Evolutionary conservation across 1,284 basidiomycete genomes (phyloP).

Genomic region (Porodaedalea pini): DNA sequence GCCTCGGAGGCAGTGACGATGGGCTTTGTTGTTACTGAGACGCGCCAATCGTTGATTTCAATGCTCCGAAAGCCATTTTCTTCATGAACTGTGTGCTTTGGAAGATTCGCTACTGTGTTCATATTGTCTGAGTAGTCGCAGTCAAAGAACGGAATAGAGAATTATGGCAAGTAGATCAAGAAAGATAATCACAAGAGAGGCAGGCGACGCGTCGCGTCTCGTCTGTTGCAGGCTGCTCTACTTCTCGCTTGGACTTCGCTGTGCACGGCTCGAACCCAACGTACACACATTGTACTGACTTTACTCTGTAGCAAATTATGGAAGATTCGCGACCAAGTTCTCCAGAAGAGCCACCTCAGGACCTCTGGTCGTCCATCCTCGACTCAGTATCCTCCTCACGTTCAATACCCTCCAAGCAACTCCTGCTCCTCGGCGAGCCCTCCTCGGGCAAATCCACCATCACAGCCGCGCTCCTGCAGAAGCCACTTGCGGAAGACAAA

Average conservation of each 20-base stretch:
- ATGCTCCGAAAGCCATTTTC: slow-evolving; percentile 65
- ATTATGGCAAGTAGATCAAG: neutral
- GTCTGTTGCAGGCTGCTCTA: neutral
- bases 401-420: slow-evolving; percentile 81
- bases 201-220: slow-evolving; percentile 7
- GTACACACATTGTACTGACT: neutral
- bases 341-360: slow-evolving; percentile 68
- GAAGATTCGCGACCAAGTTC: slow-evolving; percentile 55
- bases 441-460: slow-evolving; percentile 75
- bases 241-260: neutral
- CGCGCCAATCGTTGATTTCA: slow-evolving; percentile 58
- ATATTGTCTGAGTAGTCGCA: slow-evolving; percentile 28
- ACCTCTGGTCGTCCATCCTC: slow-evolving; percentile 89
- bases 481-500: slow-evolving; percentile 53
- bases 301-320: slow-evolving; percentile 29
- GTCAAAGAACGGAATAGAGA: neutral
- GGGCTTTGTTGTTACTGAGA: slow-evolving; percentile 62
- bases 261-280: neutral
- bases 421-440: slow-evolving; percentile 77
- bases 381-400: slow-evolving; percentile 83
- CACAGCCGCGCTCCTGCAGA: slow-evolving; percentile 67
- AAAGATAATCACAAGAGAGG: neutral
- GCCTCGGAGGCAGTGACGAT: slow-evolving; percentile 75
- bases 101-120: slow-evolving; percentile 45
- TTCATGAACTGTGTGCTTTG: slow-evolving; percentile 60